Evolutionary conservation across 345 rosid genomes (phyloP).

Genomic region (Moringa oleifera): DNA sequence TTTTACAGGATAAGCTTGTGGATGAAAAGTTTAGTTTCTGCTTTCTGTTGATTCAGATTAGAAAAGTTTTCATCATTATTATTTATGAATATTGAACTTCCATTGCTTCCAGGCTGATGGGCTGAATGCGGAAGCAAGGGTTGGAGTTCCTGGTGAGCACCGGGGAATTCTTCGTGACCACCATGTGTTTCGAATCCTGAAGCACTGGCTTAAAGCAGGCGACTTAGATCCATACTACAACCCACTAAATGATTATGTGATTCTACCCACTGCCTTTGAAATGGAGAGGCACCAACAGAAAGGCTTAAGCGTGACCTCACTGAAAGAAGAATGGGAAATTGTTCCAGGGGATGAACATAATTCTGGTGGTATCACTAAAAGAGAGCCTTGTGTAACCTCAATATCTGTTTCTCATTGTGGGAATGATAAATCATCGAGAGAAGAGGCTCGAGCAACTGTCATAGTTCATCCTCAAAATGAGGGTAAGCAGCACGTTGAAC

Average conservation of each 20-base stretch:
- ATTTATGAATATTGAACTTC: neutral
- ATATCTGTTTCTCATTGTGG: conserved; percentile 46
- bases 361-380: conserved; percentile 4
- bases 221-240: conserved; percentile 79
- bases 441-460: conserved; percentile 63
- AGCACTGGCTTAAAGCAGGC: conserved; percentile 86
- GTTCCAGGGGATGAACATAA: conserved; percentile 33
- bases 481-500: conserved; percentile 69
- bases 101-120: conserved; percentile 68
- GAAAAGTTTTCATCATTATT: neutral
- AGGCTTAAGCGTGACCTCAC: conserved; percentile 67
- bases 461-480: conserved; percentile 42
- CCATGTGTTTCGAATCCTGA: conserved; percentile 78
- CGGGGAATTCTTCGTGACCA: conserved; percentile 83
- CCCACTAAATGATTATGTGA: conserved; percentile 83
- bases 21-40: neutral
- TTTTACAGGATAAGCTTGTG: neutral
- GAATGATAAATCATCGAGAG: conserved; percentile 26
- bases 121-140: conserved; percentile 87
- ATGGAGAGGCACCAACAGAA: conserved; percentile 52
- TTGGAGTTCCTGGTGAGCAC: conserved; percentile 93
- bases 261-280: conserved; percentile 69
- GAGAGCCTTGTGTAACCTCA: conserved; percentile 39
- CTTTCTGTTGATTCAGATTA: too few relatives aligned
- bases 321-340: conserved; percentile 93